phyloP scores from a whole-genome alignment of 2,329 filamentous ascomycete species.

The Ophiostoma sp. region DNA sequence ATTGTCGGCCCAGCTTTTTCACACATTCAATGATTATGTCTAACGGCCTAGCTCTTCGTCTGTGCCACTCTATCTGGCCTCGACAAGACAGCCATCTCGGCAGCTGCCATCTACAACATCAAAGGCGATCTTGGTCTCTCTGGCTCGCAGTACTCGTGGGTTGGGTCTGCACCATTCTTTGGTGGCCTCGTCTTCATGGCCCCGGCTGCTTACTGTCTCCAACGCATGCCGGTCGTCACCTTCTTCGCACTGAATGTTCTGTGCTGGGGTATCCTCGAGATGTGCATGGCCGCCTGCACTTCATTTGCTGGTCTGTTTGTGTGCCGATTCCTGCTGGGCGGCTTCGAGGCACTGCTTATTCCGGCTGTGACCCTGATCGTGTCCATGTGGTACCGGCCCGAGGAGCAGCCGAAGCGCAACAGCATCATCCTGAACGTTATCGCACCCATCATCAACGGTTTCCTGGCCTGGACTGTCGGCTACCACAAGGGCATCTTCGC shows the following conservation, averaged over 20 bases:
- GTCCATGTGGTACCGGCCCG: conserved; percentile 33
- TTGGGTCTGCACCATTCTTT: conserved; percentile 33
- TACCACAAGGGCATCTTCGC: conserved; percentile 31
- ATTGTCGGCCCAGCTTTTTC: conserved; percentile 25
- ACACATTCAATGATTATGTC: conserved; percentile 21
- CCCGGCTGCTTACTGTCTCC: conserved; percentile 32
- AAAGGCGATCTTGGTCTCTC: conserved; percentile 31
- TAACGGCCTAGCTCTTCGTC: conserved; percentile 16
- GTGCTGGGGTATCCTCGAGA: conserved; percentile 31
- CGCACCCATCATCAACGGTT: conserved; percentile 33
- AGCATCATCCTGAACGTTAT: conserved; percentile 34
- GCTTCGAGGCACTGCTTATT: conserved; percentile 32
- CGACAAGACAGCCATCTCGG: conserved; percentile 33
- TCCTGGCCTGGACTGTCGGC: conserved; percentile 33
- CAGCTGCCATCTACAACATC: conserved; percentile 34
- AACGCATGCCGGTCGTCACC: conserved; percentile 28
- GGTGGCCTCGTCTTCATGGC: conserved; percentile 33
- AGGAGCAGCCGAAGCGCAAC: conserved; percentile 35
- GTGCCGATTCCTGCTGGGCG: conserved; percentile 33
- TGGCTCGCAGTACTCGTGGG: conserved; percentile 35
- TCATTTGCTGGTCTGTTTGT: conserved; percentile 30
- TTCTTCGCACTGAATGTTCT: conserved; percentile 31
- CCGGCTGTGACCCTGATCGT: conserved; percentile 32
- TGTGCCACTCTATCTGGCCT: conserved; percentile 28
- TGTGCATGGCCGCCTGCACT: conserved; percentile 32